A percentile compares a stretch with the other conserved stretches of the same genome.
These are phyloP conservation scores for Cladochytrium tenue DNA, from an alignment of 371 early-diverging fungal genomes.

Conservation along the genomic window DNA sequence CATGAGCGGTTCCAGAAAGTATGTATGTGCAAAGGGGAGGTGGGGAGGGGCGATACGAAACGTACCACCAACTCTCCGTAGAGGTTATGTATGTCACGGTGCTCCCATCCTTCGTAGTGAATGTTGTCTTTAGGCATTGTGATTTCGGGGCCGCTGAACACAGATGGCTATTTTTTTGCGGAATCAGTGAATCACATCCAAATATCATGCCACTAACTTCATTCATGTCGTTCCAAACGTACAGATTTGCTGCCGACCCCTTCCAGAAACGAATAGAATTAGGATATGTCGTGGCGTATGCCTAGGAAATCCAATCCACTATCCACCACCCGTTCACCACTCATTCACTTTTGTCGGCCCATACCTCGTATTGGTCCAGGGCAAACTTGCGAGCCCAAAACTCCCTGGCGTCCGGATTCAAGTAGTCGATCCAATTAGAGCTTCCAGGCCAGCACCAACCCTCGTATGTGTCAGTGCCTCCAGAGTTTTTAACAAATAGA, in stretches of 20 bases:
- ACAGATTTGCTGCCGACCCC: slow-evolving; percentile 73
- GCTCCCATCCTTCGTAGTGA: slow-evolving; percentile 76
- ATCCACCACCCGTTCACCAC: no score
- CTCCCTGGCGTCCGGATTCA: slow-evolving; percentile 71
- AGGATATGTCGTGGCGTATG: no score
- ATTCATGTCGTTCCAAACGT: slow-evolving; percentile 95
- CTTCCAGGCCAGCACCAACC: slow-evolving; percentile 93
- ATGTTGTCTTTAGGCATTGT: slow-evolving; percentile 89
- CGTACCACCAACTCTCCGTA: slow-evolving; percentile 67
- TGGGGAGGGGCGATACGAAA: neutral
- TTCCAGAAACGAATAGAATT: slow-evolving; percentile 2
- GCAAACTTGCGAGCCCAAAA: slow-evolving; percentile 81
- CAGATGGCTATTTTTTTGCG: slow-evolving; percentile 60
- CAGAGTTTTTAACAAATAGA: slow-evolving; percentile 76
- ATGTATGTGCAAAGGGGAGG: neutral
- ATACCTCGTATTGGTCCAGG: slow-evolving; percentile 65
- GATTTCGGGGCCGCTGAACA: slow-evolving; percentile 89
- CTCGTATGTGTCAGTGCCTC: slow-evolving; percentile 72
- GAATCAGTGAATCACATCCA: neutral
- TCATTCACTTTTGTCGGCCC: no score
- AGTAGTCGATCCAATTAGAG: slow-evolving; percentile 86
- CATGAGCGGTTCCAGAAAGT: no score
- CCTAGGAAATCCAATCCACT: no score
- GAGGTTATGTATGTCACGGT: slow-evolving; percentile 87
- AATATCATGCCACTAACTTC: no score